Percentiles rank a stretch among this genome's conserved stretches.
phyloP scores from a whole-genome alignment of 805 yeast genomes.

The Ogataea polymorpha region DNA sequence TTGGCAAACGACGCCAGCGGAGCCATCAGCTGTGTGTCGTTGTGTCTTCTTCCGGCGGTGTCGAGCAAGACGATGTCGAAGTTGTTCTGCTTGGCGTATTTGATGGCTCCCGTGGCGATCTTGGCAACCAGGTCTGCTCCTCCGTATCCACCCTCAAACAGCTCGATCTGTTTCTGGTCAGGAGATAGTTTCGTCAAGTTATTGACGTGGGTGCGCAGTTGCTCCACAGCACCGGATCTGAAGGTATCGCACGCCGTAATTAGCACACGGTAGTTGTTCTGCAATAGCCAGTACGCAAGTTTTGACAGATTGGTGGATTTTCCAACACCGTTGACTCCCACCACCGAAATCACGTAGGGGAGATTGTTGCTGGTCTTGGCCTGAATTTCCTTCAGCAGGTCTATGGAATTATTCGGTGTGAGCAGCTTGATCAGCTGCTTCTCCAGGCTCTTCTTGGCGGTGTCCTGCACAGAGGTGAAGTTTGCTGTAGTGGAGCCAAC shows the following conservation, averaged over 20 bases:
- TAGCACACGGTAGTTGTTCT: constrained; percentile 79
- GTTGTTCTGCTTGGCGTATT: constrained; percentile 62
- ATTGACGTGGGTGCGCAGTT: constrained; percentile 87
- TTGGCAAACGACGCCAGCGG: constrained; percentile 93
- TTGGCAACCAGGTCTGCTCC: constrained; percentile 92
- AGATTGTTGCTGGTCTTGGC: constrained; percentile 36
- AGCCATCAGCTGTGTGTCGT: constrained; percentile 92
- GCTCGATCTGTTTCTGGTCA: constrained; percentile 49
- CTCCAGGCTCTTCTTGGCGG: constrained; percentile 63
- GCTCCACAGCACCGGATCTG: constrained; percentile 98
- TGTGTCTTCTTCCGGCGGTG: constrained; percentile 97
- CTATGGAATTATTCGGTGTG: constrained; percentile 90
- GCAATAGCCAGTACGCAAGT: constrained; percentile 91
- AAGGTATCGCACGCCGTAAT: constrained; percentile 98
- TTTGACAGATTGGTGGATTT: constrained; percentile 94
- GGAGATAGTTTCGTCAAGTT: constrained; percentile 70
- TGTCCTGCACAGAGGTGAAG: constrained; percentile 70
- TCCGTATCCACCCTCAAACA: constrained; percentile 94
- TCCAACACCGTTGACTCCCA: constrained; percentile 98
- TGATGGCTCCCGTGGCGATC: constrained; percentile 88
- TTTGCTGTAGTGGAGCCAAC: constrained; percentile 68
- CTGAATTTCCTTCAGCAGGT: constrained; percentile 78
- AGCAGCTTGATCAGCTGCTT: constrained; percentile 69
- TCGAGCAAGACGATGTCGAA: constrained; percentile 90
- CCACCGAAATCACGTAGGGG: constrained; percentile 95